Conservation (phyloP, 73 alveolate species). For the Paramecium bursaria region DNA sequence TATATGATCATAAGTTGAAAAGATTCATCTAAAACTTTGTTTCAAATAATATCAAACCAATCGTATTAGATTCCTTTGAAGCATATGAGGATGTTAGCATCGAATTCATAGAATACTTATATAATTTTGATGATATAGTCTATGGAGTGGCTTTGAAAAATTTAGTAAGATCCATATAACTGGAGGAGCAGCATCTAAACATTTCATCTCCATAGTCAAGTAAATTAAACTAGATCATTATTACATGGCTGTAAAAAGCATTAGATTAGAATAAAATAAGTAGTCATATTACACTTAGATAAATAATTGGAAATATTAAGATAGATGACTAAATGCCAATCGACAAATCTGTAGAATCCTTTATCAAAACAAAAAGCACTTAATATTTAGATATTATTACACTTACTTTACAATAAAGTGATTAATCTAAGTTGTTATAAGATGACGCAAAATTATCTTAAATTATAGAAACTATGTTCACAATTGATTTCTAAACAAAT, state of each 20-base stretch:
- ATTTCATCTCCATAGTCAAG: slow-evolving; percentile 8
- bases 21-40: slow-evolving; percentile 12
- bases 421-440: neutral
- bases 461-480: neutral
- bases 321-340: neutral
- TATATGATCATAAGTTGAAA: slow-evolving; percentile 54
- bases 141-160: slow-evolving; percentile 52
- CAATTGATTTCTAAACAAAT: neutral
- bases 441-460: slow-evolving; percentile 22
- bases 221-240: neutral
- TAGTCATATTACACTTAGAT: slow-evolving; percentile 39
- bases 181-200: slow-evolving; percentile 12
- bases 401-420: neutral
- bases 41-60: slow-evolving; percentile 17
- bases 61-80: slow-evolving; percentile 30
- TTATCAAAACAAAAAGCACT: neutral
- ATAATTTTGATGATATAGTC: neutral
- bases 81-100: neutral
- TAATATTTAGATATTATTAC: slow-evolving; percentile 8
- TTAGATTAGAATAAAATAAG: neutral
- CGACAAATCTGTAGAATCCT: neutral
- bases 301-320: slow-evolving; percentile 1
- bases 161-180: neutral
- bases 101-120: neutral
- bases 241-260: slow-evolving; percentile 3